phyloP scores from a whole-genome alignment of 129 eudicot genomes.

The Chrysanthemum lavandulifolium region DNA sequence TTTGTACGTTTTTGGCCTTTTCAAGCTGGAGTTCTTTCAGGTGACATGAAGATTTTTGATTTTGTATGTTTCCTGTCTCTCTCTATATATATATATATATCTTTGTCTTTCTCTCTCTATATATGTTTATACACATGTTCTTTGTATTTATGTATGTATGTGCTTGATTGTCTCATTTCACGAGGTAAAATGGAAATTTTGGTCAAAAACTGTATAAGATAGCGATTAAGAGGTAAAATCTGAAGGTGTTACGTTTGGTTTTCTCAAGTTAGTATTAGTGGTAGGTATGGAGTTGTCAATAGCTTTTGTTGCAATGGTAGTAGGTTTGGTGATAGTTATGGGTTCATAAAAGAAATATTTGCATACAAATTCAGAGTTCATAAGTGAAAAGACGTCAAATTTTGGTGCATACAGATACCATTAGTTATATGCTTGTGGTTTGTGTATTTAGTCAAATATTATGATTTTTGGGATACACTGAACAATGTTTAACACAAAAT shows the following conservation, averaged over 20 bases:
- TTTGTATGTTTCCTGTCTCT: constrained; percentile 37
- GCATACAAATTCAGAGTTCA: too few species aligned
- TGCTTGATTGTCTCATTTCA: constrained; percentile 3
- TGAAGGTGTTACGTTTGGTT: background rate
- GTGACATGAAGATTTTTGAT: constrained; percentile 27
- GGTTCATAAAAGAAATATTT: too few species aligned
- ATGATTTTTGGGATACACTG: too few species aligned
- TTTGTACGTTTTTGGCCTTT: constrained; percentile 24
- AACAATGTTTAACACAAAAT: too few species aligned
- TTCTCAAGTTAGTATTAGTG: background rate
- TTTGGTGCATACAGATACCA: too few species aligned
- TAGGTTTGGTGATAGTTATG: too few species aligned
- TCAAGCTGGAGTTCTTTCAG: constrained; percentile 3
- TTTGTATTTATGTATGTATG: background rate
- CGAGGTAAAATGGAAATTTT: background rate
- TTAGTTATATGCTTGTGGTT: too few species aligned
- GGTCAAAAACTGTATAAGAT: background rate
- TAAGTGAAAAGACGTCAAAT: too few species aligned
- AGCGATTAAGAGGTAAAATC: background rate
- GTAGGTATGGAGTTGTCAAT: background rate
- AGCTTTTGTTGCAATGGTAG: background rate
- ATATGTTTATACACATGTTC: background rate
- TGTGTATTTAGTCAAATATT: too few species aligned
- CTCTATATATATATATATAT: constrained; percentile 19
- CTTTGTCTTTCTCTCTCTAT: background rate